These are phyloP conservation scores for Chytriomyces hyalinus DNA, from an alignment of 192 early-diverging fungal genomes.

Conservation along the genomic window DNA sequence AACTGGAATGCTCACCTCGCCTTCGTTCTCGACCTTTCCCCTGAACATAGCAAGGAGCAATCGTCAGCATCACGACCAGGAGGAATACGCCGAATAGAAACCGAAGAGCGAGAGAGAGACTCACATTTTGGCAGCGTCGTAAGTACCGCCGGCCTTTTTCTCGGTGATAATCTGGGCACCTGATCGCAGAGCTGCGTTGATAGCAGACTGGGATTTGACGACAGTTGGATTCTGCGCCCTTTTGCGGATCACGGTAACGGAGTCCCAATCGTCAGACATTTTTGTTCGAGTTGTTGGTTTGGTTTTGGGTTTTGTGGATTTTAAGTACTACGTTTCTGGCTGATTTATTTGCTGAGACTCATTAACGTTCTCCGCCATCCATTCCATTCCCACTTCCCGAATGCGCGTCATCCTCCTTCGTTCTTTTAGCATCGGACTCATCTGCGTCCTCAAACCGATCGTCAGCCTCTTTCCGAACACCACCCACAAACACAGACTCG, in stretches of 20 bases:
- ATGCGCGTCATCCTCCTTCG: not conserved
- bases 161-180: slow-evolving; percentile 74
- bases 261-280: slow-evolving; percentile 68
- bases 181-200: slow-evolving; percentile 77
- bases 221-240: slow-evolving; percentile 62
- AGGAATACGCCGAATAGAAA: too few species aligned
- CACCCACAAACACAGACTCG: slow-evolving; percentile 33
- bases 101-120: too few species aligned
- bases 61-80: not conserved
- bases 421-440: not conserved
- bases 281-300: slow-evolving; percentile 2
- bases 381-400: not conserved
- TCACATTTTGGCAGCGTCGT: slow-evolving; percentile 61
- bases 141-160: slow-evolving; percentile 64
- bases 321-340: too few species aligned
- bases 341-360: too few species aligned
- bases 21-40: slow-evolving; percentile 86
- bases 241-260: slow-evolving; percentile 81
- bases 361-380: too few species aligned
- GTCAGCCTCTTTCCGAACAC: slow-evolving; percentile 11
- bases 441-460: slow-evolving; percentile 35
- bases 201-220: slow-evolving; percentile 59
- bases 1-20: slow-evolving; percentile 64
- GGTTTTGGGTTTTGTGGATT: not conserved
- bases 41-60: not conserved